Percentiles rank a stretch among this genome's conserved stretches.
phyloP scores from a whole-genome alignment of 192 early-diverging fungal genomes.

The Podila horticola region DNA sequence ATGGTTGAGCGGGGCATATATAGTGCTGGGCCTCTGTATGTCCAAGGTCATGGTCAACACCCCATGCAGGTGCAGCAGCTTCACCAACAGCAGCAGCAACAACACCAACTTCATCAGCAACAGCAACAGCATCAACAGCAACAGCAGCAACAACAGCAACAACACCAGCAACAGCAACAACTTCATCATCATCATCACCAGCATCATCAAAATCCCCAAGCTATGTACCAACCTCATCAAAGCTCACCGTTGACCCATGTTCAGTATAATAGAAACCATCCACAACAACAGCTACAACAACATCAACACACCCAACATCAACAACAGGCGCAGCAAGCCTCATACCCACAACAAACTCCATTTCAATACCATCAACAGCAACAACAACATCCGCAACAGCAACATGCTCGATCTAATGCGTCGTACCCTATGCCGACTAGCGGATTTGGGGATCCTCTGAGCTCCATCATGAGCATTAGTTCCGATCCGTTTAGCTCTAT shows the following conservation, averaged over 20 bases:
- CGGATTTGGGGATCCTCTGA: conserved; percentile 24
- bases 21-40: not conserved
- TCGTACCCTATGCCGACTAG: not conserved
- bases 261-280: not conserved
- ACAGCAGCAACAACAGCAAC: conserved; percentile 4
- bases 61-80: not conserved
- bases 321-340: not conserved
- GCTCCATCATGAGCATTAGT: conserved; percentile 24
- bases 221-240: not conserved
- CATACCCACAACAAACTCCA: conserved; percentile 7
- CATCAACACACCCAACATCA: not conserved
- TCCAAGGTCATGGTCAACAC: too few species aligned
- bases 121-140: conserved; percentile 5
- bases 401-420: not conserved
- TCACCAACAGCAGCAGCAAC: conserved; percentile 18
- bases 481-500: conserved; percentile 45
- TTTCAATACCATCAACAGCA: not conserved
- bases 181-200: not conserved
- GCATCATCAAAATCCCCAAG: not conserved
- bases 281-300: not conserved
- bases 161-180: not conserved
- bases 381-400: conserved; percentile 4
- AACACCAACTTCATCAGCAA: conserved; percentile 2
- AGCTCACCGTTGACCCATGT: not conserved
- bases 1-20: not conserved